Evolutionary conservation across 2,329 filamentous ascomycete genomes (phyloP).

Genomic region (Fusarium humuli): DNA sequence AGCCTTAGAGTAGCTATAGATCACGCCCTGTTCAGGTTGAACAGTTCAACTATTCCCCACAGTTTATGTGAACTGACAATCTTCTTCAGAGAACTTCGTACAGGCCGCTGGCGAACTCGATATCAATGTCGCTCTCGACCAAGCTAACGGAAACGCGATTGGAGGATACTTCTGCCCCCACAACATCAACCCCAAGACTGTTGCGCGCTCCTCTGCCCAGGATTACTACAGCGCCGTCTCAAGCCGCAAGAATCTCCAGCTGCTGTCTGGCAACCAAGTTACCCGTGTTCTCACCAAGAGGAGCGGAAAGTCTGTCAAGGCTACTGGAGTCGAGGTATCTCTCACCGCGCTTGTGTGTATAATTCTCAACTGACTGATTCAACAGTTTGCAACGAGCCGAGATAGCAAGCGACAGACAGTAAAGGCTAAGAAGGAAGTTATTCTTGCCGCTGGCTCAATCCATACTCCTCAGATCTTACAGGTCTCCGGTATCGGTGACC

Average conservation of each 20-base stretch:
- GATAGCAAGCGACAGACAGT: background rate
- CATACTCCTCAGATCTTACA: constrained; percentile 60
- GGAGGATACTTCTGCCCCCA: constrained; percentile 40
- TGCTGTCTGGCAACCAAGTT: constrained; percentile 29
- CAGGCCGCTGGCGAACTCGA: constrained; percentile 25
- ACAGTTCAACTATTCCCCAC: too few species aligned
- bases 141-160: constrained; percentile 34
- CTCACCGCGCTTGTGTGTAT: accelerated
- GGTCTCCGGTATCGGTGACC: constrained; percentile 61
- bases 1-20: background rate
- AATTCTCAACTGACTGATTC: accelerated
- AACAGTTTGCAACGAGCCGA: constrained; percentile 21
- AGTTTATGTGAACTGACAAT: background rate
- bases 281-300: constrained; percentile 37
- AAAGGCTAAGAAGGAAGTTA: constrained; percentile 52
- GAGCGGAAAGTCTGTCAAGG: background rate
- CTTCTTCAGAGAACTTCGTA: constrained; percentile 24
- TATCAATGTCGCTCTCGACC: constrained; percentile 26
- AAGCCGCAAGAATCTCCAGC: constrained; percentile 31
- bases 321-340: constrained; percentile 37
- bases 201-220: constrained; percentile 32
- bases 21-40: accelerated
- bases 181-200: constrained; percentile 28
- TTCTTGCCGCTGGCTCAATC: constrained; percentile 56
- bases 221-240: constrained; percentile 31